phyloP scores from a whole-genome alignment of 305 asterid species.

The Nicotiana rustica region DNA sequence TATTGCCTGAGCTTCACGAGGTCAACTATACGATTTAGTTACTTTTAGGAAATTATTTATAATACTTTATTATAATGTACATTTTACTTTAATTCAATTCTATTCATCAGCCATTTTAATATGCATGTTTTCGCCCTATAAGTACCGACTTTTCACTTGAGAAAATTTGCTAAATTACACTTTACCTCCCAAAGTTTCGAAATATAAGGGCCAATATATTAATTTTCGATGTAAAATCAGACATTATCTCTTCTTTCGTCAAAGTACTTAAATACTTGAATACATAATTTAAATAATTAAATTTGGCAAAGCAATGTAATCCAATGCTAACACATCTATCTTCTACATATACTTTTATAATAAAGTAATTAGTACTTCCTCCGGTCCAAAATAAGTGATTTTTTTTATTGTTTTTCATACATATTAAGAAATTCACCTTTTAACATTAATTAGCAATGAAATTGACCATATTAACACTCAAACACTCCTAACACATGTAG shows the following conservation, averaged over 20 bases:
- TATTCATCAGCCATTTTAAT: not conserved
- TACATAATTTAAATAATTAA: no score
- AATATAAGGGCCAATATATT: not conserved
- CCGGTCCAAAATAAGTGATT: no score
- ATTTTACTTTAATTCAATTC: not conserved
- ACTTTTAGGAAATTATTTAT: not conserved
- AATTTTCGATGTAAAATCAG: not conserved
- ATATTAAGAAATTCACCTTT: no score
- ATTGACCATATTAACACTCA: no score
- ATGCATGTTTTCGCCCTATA: not conserved
- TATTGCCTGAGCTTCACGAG: not conserved
- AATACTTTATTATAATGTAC: not conserved
- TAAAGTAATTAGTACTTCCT: no score
- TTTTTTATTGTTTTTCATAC: no score
- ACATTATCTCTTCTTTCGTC: no score
- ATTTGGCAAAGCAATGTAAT: no score
- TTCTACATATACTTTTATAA: not conserved
- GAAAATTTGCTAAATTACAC: no score
- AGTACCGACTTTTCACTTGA: not conserved
- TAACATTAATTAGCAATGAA: no score
- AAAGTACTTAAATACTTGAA: not conserved
- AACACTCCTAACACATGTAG: no score
- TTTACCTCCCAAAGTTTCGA: not conserved
- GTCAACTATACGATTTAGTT: slow-evolving; percentile 15
- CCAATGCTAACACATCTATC: not conserved